Evolutionary conservation across 768 basidiomycete genomes (phyloP), one percentile per base, ranked within the genome.

Genomic region (Pisolithus microcarpus): DNA sequence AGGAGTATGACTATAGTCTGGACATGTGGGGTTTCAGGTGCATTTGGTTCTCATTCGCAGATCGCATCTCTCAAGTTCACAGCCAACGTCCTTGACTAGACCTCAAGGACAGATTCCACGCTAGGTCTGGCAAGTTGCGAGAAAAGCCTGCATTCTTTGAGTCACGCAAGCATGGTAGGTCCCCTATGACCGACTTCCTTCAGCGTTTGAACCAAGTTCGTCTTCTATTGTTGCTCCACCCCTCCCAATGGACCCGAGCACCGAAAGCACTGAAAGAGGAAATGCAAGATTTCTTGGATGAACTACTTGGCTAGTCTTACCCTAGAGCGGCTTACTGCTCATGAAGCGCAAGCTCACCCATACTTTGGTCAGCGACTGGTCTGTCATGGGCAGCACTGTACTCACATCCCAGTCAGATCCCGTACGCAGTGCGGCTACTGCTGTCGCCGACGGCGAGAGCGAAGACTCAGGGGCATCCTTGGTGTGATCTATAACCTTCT

Each of bases 1-100:
- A 96, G 68, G 92, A 96, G 66, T 98, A 97, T 58, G 95, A 98
- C 68, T 96, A 96, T 67, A 91, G 88, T 68, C 71, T 97, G 59
- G 94, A 98, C 67, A 91, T 98, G 91, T 97, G 95, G 95, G 93
- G 91, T 72, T 85, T 89, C 63, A 95, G 95, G 15, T 97, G 95
- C 66, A 98, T 95, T 28, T 28, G 28, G 28, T 28, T 28, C 28
- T 7, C 28, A 28, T 28, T 9, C 9, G 28, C 28, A 28, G 28
- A 28, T 28, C 9, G 28, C 28, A 28, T 28, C 28, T 28, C 28
- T 28, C 28, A 28, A 28, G 28, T 28, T 28, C 2, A 7, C 28
- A 28, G 28, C 28, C 21, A 4, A 74, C 59, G 78, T 23, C 21
- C 21, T 23, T 23, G 21, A 23, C 21, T 23, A 23, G 21, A 23